Evolutionary conservation across 306 rosid genomes (phyloP), one percentile per base, ranked within the genome.

Genomic region (Rubus idaeus): DNA sequence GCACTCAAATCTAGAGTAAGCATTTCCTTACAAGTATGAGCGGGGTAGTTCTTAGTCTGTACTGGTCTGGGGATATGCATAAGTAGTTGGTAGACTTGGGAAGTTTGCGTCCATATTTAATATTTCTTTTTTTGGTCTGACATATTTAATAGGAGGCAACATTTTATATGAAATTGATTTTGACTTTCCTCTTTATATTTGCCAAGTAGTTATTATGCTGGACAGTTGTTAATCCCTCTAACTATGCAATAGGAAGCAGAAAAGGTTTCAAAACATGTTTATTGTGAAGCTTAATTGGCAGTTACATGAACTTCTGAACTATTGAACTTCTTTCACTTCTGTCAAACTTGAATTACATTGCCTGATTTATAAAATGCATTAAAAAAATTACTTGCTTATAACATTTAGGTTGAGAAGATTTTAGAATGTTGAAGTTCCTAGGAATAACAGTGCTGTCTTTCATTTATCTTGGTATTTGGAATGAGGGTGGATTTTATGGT

Each of bases 1-100:
- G 83, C 88, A 61, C 81, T 94, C 79, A 91, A 90, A 85, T 94
- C 97, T 62, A 90, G 98, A 85, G 98, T 94, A 87, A 91, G 94
- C 74, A 74, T 66, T 61, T 73, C 70, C 74, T 73, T 20, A 5
- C 16, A 6, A 40, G 39, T 46, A 58, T 58, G 35, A 26, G 21
- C 72, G 66, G 58, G 69, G 39, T 66, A 18, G 55, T 30, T 55
- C 60, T 66, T 53, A 17, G 10, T 39, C 52, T 37, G 52, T 23
- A 45, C 18, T 14, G 50, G 20, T 42, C 44, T 13, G 39, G 52
- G 51, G 1, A 11, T 40, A 50, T 80, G 41, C 40, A 71, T 37
- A 77, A 14, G 55, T 77, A 79, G 67, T 70, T 60, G 6, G 77
- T 30, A 26, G 64, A 17, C 70, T 63, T 12, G 9, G 41, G 35